phyloP scores from a whole-genome alignment of 1,284 basidiomycete species.

The Ustilago xerochloae region DNA sequence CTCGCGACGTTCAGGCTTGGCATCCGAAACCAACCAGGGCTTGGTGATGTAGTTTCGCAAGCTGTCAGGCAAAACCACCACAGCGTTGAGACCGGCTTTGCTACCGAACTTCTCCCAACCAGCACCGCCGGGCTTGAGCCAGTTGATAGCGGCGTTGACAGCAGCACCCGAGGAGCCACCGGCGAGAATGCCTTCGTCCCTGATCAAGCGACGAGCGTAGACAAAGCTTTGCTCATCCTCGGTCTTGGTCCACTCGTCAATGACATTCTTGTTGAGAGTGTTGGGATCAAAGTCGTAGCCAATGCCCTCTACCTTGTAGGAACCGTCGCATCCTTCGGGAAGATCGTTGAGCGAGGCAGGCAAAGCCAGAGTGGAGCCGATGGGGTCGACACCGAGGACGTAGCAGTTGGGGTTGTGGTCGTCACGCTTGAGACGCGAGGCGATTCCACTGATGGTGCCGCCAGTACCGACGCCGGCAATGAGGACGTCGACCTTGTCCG shows the following conservation, averaged over 20 bases:
- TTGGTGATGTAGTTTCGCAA: conserved; percentile 98
- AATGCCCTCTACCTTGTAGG: conserved; percentile 91
- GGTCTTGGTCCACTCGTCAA: conserved; percentile 82
- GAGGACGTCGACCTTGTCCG: conserved; percentile 77
- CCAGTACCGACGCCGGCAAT: conserved; percentile 94
- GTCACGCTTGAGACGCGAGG: conserved; percentile 76
- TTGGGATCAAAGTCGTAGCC: conserved; percentile 72
- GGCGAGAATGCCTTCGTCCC: conserved; percentile 85
- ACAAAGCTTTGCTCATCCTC: conserved; percentile 83
- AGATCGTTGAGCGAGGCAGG: conserved; percentile 76
- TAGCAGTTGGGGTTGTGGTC: conserved; percentile 60
- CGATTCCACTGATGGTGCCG: conserved; percentile 89
- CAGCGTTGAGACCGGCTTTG: conserved; percentile 83
- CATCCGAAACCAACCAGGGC: conserved; percentile 66
- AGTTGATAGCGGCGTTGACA: conserved; percentile 80
- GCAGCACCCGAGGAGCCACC: conserved; percentile 92
- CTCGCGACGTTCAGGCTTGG: conserved; percentile 41
- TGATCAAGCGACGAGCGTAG: conserved; percentile 82
- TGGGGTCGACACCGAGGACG: conserved; percentile 90
- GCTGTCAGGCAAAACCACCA: conserved; percentile 88
- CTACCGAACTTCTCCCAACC: conserved; percentile 76
- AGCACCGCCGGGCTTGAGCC: conserved; percentile 75
- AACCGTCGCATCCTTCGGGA: conserved; percentile 72
- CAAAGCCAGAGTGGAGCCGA: conserved; percentile 86
- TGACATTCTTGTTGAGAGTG: conserved; percentile 56